phyloP scores from a whole-genome alignment of 23 red algal genomes.

The Gracilaria vermiculophylla region DNA sequence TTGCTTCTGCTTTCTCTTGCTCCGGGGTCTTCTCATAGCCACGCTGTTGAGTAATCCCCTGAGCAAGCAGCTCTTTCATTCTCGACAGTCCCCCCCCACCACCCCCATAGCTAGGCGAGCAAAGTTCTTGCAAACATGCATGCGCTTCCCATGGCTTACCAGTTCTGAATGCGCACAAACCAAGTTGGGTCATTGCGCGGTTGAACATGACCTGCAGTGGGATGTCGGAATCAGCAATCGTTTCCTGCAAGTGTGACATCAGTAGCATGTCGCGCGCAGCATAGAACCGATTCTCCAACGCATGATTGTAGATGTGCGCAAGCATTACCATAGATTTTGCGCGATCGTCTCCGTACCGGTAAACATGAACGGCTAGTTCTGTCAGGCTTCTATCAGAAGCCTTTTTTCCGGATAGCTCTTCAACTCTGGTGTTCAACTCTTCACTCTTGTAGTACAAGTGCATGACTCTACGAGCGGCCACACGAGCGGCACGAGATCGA shows the following conservation, averaged over 20 bases:
- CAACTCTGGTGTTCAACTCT: slow-evolving; percentile 57
- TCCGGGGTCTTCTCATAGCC: slow-evolving; percentile 90
- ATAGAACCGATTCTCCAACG: slow-evolving; percentile 87
- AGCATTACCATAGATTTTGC: slow-evolving; percentile 93
- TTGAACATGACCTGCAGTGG: slow-evolving; percentile 94
- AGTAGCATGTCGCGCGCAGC: slow-evolving; percentile 93
- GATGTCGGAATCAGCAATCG: slow-evolving; percentile 73
- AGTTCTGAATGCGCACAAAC: slow-evolving; percentile 93
- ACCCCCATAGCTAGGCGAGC: slow-evolving; percentile 82
- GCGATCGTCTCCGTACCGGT: slow-evolving; percentile 94
- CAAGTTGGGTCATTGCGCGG: slow-evolving; percentile 97
- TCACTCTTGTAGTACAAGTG: slow-evolving; percentile 97
- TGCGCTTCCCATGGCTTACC: slow-evolving; percentile 85
- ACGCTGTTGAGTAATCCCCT: slow-evolving; percentile 73
- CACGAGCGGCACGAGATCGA: slow-evolving; percentile 72
- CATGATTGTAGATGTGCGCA: slow-evolving; percentile 97
- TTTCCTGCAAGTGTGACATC: slow-evolving; percentile 99
- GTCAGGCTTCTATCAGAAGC: slow-evolving; percentile 52
- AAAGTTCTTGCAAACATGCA: slow-evolving; percentile 87
- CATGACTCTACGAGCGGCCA: slow-evolving; percentile 85
- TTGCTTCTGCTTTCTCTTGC: slow-evolving; percentile 87
- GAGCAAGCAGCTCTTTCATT: slow-evolving; percentile 95
- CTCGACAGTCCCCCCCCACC: slow-evolving; percentile 72
- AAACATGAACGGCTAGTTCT: slow-evolving; percentile 82
- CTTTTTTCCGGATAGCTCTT: slow-evolving; percentile 38